A percentile compares a stretch with the other conserved stretches of the same genome.
These are phyloP conservation scores for Sugiyamaella valdiviana DNA, from an alignment of 805 yeast species.

Conservation along the genomic window DNA sequence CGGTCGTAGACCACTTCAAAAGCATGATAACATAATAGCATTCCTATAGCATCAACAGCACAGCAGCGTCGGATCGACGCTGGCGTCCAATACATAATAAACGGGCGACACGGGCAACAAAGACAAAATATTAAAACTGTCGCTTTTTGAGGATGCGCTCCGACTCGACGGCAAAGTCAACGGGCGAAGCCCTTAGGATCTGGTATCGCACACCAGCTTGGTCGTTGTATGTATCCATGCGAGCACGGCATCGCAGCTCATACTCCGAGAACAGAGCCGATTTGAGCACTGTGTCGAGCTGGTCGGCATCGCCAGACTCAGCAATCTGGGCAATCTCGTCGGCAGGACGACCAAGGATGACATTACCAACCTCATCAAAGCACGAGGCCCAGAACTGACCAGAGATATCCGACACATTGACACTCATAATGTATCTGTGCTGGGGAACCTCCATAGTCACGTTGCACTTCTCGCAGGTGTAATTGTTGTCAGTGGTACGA, in stretches of 20 bases:
- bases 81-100: background rate
- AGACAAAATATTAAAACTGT: conserved; percentile 5
- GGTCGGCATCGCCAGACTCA: conserved; percentile 33
- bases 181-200: conserved; percentile 41
- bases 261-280: conserved; percentile 60
- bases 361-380: conserved; percentile 78
- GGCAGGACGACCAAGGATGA: conserved; percentile 66
- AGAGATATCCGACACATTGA: conserved; percentile 69
- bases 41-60: background rate
- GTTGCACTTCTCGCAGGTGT: conserved; percentile 94
- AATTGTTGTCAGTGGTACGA: conserved; percentile 63
- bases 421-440: conserved; percentile 73
- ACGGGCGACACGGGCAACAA: background rate
- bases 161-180: conserved; percentile 29
- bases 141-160: conserved; percentile 20
- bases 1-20: no score
- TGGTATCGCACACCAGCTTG: conserved; percentile 65
- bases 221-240: conserved; percentile 79
- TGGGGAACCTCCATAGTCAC: conserved; percentile 59
- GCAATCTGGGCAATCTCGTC: conserved; percentile 42
- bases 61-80: background rate
- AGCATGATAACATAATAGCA: background rate
- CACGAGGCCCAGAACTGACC: conserved; percentile 82
- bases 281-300: conserved; percentile 41
- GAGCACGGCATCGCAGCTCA: conserved; percentile 71